phyloP scores from a whole-genome alignment of 345 rosid species.

The Rubroshorea leprosula region DNA sequence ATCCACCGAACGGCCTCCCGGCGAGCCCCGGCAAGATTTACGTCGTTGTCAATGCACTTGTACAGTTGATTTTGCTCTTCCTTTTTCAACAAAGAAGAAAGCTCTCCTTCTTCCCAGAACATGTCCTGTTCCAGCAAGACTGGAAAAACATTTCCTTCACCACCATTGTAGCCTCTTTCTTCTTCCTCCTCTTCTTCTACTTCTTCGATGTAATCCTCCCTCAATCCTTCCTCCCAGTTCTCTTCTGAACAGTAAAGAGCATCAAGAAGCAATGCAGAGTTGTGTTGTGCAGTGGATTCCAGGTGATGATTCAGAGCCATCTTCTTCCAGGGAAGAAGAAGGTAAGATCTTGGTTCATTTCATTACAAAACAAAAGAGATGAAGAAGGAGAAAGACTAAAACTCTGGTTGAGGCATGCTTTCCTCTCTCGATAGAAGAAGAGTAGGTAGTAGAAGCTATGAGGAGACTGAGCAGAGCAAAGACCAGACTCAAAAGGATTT shows the following conservation, averaged over 20 bases:
- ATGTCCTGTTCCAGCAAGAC: constrained; percentile 37
- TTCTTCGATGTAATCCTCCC: constrained; percentile 14
- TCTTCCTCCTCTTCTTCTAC: constrained; percentile 9
- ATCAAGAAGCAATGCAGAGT: constrained; percentile 28
- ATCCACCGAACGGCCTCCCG: constrained; percentile 49
- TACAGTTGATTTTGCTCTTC: constrained; percentile 34
- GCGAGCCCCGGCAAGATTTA: constrained; percentile 36
- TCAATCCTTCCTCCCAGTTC: constrained; percentile 37
- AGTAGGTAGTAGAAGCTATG: no score
- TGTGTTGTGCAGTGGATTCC: constrained; percentile 10
- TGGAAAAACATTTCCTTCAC: constrained; percentile 10
- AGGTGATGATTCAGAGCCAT: constrained; percentile 29
- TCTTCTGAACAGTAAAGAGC: constrained; percentile 59
- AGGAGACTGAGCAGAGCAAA: no score
- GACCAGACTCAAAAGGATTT: no score
- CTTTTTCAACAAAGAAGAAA: constrained; percentile 35
- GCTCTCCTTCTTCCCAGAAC: constrained; percentile 59
- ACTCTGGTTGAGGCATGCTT: constrained; percentile 27
- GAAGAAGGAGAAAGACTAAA: constrained; percentile 9
- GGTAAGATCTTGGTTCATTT: constrained; percentile 26
- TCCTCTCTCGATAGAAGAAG: constrained; percentile 3
- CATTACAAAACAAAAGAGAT: constrained; percentile 23
- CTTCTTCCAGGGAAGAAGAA: constrained; percentile 37
- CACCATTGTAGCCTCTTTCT: not conserved
- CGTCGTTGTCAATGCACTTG: constrained; percentile 19